These are phyloP conservation scores for Ogataea naganishii DNA, from an alignment of 805 yeast genomes.

Conservation along the genomic window DNA sequence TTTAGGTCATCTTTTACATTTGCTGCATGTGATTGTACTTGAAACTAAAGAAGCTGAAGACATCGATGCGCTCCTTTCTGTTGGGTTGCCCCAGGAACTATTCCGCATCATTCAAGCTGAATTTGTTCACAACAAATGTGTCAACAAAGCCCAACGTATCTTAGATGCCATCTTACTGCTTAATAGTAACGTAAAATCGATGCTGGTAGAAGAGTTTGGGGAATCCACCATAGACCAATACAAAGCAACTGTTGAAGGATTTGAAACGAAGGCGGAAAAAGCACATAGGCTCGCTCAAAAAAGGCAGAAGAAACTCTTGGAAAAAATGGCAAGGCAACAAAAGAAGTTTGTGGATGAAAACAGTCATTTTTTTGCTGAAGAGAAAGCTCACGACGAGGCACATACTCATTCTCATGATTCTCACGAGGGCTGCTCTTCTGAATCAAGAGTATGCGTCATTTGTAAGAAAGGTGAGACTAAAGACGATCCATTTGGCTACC, in stretches of 20 bases:
- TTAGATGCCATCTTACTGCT: constrained; percentile 41
- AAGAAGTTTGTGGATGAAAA: constrained; percentile 33
- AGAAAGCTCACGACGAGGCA: neutral
- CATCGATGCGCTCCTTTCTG: constrained; percentile 47
- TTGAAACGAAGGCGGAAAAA: constrained; percentile 49
- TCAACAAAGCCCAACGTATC: constrained; percentile 48
- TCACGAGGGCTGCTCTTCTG: constrained; percentile 1
- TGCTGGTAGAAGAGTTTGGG: constrained; percentile 51
- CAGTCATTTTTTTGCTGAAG: constrained; percentile 15
- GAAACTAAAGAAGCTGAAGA: constrained; percentile 37
- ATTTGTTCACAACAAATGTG: constrained; percentile 37
- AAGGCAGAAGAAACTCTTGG: constrained; percentile 53
- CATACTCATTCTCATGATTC: neutral
- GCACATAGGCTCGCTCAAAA: constrained; percentile 50
- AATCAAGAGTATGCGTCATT: constrained; percentile 37
- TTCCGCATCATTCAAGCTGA: constrained; percentile 38
- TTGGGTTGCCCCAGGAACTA: too few species aligned
- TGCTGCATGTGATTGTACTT: constrained; percentile 53
- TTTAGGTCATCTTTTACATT: constrained; percentile 54
- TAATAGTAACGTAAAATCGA: constrained; percentile 40
- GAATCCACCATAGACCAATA: constrained; percentile 40
- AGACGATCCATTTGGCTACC: constrained; percentile 48
- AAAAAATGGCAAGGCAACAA: constrained; percentile 51
- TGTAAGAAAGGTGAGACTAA: constrained; percentile 46
- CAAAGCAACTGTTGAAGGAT: constrained; percentile 35